Conservation (phyloP, 306 rosid genomes). For the Citrullus colocynthis region DNA sequence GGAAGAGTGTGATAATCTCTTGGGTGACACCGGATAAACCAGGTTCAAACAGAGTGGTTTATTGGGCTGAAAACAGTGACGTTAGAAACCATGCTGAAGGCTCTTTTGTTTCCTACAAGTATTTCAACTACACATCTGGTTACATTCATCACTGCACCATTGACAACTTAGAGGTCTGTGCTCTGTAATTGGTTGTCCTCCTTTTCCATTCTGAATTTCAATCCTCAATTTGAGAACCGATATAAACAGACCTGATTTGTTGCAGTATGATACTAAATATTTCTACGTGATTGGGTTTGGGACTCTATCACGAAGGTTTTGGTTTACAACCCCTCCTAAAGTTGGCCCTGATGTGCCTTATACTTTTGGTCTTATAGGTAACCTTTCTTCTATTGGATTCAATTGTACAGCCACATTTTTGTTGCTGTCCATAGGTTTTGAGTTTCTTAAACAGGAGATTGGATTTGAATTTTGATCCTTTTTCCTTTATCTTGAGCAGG, state of each 20-base stretch:
- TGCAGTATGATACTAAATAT: slow-evolving; percentile 57
- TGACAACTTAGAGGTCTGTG: slow-evolving; percentile 40
- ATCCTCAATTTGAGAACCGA: neutral
- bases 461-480: neutral
- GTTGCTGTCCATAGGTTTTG: neutral
- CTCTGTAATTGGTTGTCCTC: neutral
- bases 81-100: slow-evolving; percentile 28
- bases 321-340: slow-evolving; percentile 58
- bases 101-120: slow-evolving; percentile 33
- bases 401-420: too few relatives aligned
- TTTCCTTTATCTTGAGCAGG: slow-evolving; percentile 31
- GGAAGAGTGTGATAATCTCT: slow-evolving; percentile 64
- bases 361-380: slow-evolving; percentile 68
- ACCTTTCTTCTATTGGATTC: neutral
- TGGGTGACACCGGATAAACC: slow-evolving; percentile 68
- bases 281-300: slow-evolving; percentile 54
- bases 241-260: neutral
- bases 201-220: neutral
- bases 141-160: slow-evolving; percentile 69
- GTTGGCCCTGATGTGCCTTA: slow-evolving; percentile 64
- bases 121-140: slow-evolving; percentile 67
- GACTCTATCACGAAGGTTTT: slow-evolving; percentile 30
- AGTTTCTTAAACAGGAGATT: neutral
- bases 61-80: slow-evolving; percentile 47
- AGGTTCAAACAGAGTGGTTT: slow-evolving; percentile 40